Base-by-base conservation (phyloP, 1,284 basidiomycete genomes). In the Moniliella sp. region DNA sequence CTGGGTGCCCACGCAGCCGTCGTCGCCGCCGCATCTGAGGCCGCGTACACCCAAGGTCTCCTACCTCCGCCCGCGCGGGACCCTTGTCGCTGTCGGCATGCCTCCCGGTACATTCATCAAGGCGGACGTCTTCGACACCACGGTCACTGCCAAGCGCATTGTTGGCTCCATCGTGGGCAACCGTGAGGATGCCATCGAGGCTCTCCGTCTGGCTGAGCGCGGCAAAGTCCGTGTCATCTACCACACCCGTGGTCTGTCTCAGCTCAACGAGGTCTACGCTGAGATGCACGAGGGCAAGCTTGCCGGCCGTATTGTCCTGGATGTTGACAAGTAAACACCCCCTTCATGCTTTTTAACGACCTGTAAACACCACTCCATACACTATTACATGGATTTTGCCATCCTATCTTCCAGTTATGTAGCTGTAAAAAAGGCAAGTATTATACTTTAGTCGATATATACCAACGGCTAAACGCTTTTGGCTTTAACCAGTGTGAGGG, bases 151-250 rank as follows among this genome's bases (percentile, higher is more conserved):
- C 46, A 73, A 76, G 42, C 68, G 65, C 36, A 73, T 80, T 50
- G 64, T 73, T 32, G 76, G 76, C 4, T 75, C 73, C 3, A 80
- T 79, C 52, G 76, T 82, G 31, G 78, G 74, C 9, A 59, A 56
- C 40, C 40, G 48, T 14, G 42, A 45, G 37, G 53, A 60, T 28
- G 46, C 48, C 1, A 41, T 48, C 27, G 53, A 58, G 35, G 75
- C 78, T 1, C 59, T 81, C 16, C 67, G 70, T 2, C 71, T 81
- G 17, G 78, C 75, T 4, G 70, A 74, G 0, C 50, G 64, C 5
- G 78, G 76, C 11, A 68, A 69, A 29, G 74, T 79, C 31, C 18
- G 21, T 16, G 28, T 30, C 10, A 18, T 13, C 5, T 30, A 30
- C 28, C 13, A 30, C 11, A n/a, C n/a, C n/a, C n/a, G n/a, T n/a